A percentile compares a stretch with the other conserved stretches of the same genome.
Evolutionary conservation across 805 yeast species (phyloP).

Genomic region (Kregervanrija fluxuum): DNA sequence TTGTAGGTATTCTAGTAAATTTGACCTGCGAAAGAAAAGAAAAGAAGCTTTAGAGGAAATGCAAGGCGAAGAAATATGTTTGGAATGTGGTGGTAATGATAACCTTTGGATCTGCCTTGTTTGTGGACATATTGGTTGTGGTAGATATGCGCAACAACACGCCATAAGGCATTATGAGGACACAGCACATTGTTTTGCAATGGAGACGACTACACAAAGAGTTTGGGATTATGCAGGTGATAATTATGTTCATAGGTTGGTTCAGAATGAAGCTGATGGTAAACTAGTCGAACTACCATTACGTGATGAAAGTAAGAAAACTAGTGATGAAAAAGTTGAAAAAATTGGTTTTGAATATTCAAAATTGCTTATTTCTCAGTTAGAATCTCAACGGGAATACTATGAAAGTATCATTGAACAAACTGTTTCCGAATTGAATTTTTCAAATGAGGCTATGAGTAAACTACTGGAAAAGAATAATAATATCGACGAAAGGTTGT

Average conservation of each 20-base stretch:
- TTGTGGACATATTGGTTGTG: constrained; percentile 91
- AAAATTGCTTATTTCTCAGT: constrained; percentile 66
- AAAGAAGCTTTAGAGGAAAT: constrained; percentile 14
- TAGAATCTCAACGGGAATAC: constrained; percentile 80
- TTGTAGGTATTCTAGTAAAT: constrained; percentile 63
- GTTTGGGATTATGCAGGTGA: constrained; percentile 96
- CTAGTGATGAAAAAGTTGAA: constrained; percentile 37
- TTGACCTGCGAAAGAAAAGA: constrained; percentile 6
- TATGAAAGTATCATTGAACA: constrained; percentile 50
- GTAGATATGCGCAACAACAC: constrained; percentile 78
- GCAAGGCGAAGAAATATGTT: constrained; percentile 37
- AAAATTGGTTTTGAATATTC: constrained; percentile 73
- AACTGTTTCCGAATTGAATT: constrained; percentile 15
- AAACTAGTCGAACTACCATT: constrained; percentile 73
- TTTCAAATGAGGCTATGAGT: constrained; percentile 10
- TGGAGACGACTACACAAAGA: constrained; percentile 77
- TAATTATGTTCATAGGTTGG: constrained; percentile 77
- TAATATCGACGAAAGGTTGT: constrained; percentile 1
- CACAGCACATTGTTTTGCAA: constrained; percentile 83
- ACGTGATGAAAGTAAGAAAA: constrained; percentile 16
- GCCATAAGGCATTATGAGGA: constrained; percentile 73
- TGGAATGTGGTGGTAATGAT: constrained; percentile 47
- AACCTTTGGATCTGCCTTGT: constrained; percentile 85
- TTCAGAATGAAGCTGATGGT: constrained; percentile 84
- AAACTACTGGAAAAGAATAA: constrained; percentile 23